Percentiles rank a stretch among this genome's conserved stretches.
Conservation (phyloP, 2,329 filamentous ascomycete species). For the Clarireedia homoeocarpa region DNA sequence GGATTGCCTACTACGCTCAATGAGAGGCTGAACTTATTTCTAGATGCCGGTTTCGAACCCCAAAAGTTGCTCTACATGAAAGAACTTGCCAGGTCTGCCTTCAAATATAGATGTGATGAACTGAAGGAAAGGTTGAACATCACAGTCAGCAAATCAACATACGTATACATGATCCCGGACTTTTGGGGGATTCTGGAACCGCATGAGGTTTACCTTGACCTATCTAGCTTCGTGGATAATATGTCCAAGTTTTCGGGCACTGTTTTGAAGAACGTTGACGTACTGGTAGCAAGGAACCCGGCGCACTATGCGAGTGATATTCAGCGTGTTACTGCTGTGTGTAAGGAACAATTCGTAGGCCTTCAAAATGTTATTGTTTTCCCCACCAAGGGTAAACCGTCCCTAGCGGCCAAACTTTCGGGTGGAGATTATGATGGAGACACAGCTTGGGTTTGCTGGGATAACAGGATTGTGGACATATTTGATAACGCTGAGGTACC, state of each 20-base stretch:
- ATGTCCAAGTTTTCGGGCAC: constrained; percentile 45
- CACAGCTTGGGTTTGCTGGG: constrained; percentile 71
- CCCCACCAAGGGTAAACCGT: constrained; percentile 48
- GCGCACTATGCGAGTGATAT: constrained; percentile 65
- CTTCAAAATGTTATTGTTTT: constrained; percentile 79
- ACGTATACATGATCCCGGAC: constrained; percentile 61
- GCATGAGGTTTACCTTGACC: constrained; percentile 60
- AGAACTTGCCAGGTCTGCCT: constrained; percentile 31
- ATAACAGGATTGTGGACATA: constrained; percentile 53
- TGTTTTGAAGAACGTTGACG: constrained; percentile 46
- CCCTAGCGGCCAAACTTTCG: constrained; percentile 63
- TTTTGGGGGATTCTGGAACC: constrained; percentile 52
- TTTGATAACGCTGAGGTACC: constrained; percentile 55
- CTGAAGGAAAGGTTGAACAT: constrained; percentile 51
- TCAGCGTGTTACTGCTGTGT: constrained; percentile 56
- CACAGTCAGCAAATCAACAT: constrained; percentile 51
- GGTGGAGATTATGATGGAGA: constrained; percentile 82
- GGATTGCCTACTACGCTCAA: constrained; percentile 27
- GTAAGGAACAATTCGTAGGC: constrained; percentile 51
- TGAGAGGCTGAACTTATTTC: constrained; percentile 46
- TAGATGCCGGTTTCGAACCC: constrained; percentile 54
- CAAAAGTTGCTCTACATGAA: constrained; percentile 40
- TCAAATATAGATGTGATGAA: constrained; percentile 18
- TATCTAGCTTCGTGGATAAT: constrained; percentile 52
- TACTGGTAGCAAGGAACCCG: constrained; percentile 62